These are phyloP conservation scores for Naematelia aurantialba DNA, from an alignment of 768 basidiomycete species.

Conservation along the genomic window DNA sequence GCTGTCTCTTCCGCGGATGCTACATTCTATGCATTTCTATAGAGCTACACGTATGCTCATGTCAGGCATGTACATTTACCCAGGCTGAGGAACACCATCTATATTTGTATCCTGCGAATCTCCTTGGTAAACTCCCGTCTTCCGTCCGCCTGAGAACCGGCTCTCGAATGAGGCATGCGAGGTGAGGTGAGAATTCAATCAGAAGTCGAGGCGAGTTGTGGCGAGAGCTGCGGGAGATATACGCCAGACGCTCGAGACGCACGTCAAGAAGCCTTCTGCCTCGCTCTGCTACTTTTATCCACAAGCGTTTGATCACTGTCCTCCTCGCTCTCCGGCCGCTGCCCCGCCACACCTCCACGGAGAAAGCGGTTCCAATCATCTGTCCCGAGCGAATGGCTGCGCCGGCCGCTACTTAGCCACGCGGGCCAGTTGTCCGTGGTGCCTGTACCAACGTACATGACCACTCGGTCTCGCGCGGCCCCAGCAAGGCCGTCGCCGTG, in stretches of 20 bases:
- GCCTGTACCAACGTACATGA: constrained; percentile 40
- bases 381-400: background rate
- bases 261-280: background rate
- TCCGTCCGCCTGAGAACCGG: too few species aligned
- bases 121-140: too few species aligned
- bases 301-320: background rate
- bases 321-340: background rate
- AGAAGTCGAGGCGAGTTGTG: too few species aligned
- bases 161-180: too few species aligned
- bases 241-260: background rate
- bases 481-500: constrained; percentile 48
- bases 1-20: too few species aligned
- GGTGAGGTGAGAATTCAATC: too few species aligned
- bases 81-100: too few species aligned
- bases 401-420: background rate
- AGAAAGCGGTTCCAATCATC: background rate
- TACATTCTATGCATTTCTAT: too few species aligned
- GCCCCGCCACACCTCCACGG: background rate
- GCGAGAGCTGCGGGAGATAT: too few species aligned
- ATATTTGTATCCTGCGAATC: too few species aligned
- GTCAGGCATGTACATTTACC: too few species aligned
- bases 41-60: too few species aligned
- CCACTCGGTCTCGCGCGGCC: constrained; percentile 30
- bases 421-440: constrained; percentile 23
- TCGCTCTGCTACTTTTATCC: background rate